phyloP scores from a whole-genome alignment of 257 asterid genomes.

The Oldenlandia corymbosa region DNA sequence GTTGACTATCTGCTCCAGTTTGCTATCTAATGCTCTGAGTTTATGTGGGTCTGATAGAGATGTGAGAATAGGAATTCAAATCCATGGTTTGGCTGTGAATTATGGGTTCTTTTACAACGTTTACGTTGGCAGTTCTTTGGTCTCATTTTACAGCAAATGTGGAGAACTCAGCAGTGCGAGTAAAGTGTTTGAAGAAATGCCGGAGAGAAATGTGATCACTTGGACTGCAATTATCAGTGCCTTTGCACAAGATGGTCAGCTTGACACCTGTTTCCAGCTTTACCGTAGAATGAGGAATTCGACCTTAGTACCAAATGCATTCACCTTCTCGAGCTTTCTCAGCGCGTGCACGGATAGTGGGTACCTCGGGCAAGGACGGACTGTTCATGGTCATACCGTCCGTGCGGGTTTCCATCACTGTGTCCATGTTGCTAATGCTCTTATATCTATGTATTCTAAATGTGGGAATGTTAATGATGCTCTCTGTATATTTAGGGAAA shows the following conservation, averaged over 20 bases:
- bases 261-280: conserved; percentile 52
- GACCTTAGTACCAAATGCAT: conserved; percentile 68
- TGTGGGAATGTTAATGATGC: conserved; percentile 64
- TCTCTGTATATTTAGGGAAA: conserved; percentile 46
- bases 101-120: conserved; percentile 54
- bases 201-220: conserved; percentile 73
- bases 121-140: conserved; percentile 76
- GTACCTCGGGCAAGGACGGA: conserved; percentile 52
- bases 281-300: conserved; percentile 74
- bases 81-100: conserved; percentile 61
- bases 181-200: conserved; percentile 66
- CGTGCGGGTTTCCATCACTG: conserved; percentile 56
- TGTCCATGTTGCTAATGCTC: conserved; percentile 71
- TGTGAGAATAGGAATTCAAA: conserved; percentile 40
- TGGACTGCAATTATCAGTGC: conserved; percentile 94
- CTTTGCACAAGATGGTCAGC: conserved; percentile 64
- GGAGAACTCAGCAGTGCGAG: conserved; percentile 61
- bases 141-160: conserved; percentile 76
- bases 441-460: conserved; percentile 76
- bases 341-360: conserved; percentile 78
- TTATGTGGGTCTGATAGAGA: conserved; percentile 54
- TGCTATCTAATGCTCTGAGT: conserved; percentile 47
- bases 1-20: conserved; percentile 12
- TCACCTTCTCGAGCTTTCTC: no score
- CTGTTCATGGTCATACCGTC: conserved; percentile 64